Percentiles rank a stretch among this genome's conserved stretches.
Evolutionary conservation across 2,329 filamentous ascomycete genomes (phyloP).

Genomic region (Pseudomassariella vexata): DNA sequence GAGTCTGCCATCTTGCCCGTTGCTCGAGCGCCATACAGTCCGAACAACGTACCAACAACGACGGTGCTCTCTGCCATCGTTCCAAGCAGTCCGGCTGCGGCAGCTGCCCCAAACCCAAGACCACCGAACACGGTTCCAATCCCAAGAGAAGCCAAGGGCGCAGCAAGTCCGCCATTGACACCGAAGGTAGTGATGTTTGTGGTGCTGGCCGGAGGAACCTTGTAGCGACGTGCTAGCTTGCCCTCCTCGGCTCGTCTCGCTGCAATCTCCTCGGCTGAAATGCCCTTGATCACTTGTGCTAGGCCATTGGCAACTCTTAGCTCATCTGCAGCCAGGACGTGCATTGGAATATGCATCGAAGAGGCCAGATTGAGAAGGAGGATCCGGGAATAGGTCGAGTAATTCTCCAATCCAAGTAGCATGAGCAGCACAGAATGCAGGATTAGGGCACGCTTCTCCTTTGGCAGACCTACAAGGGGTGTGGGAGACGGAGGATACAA

Average conservation of each 20-base stretch:
- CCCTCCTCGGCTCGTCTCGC: conserved; percentile 60
- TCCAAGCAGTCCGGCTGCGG: conserved; percentile 74
- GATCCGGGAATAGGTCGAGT: conserved; percentile 66
- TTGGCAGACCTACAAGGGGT: conserved; percentile 50
- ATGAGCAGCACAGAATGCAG: conserved; percentile 69
- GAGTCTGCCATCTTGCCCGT: conserved; percentile 80
- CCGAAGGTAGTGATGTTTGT: conserved; percentile 53
- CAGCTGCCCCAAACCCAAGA: conserved; percentile 65
- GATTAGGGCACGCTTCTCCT: conserved; percentile 60
- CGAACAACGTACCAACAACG: conserved; percentile 79
- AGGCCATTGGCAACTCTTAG: conserved; percentile 68
- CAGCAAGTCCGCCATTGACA: conserved; percentile 66
- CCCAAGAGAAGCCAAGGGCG: conserved; percentile 70
- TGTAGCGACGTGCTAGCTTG: conserved; percentile 61
- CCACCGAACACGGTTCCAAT: conserved; percentile 76
- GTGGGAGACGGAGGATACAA: conserved; percentile 57
- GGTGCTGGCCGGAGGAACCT: conserved; percentile 47
- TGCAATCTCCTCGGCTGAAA: conserved; percentile 60
- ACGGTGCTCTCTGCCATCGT: conserved; percentile 73
- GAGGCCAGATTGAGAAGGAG: conserved; percentile 65
- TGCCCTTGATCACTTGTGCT: conserved; percentile 66
- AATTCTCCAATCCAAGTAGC: conserved; percentile 70
- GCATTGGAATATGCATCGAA: conserved; percentile 62
- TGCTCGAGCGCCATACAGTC: conserved; percentile 82
- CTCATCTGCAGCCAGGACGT: conserved; percentile 65